phyloP scores from a whole-genome alignment of 2,329 filamentous ascomycete species.

The Elsinoe australis region DNA sequence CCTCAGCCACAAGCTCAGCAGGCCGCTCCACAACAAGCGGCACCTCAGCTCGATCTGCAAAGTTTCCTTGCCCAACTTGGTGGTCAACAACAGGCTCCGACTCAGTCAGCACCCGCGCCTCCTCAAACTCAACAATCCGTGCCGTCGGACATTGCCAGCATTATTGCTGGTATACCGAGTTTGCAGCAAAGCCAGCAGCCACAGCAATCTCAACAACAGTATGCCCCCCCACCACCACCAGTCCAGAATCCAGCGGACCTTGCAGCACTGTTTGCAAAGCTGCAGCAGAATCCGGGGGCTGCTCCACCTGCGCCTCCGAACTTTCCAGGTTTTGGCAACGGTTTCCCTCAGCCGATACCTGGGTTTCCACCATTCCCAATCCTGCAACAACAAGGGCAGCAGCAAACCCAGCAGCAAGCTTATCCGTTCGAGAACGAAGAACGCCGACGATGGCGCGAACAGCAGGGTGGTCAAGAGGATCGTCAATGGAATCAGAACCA shows the following conservation, averaged over 20 bases:
- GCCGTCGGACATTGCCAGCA: conserved; percentile 16
- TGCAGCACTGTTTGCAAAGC: conserved; percentile 20
- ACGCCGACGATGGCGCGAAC: conserved; percentile 32
- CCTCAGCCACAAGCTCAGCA: too few species aligned
- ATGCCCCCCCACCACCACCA: conserved; percentile 12
- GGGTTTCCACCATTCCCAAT: conserved; percentile 3
- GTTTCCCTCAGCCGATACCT: conserved; percentile 12
- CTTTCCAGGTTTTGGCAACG: conserved; percentile 16
- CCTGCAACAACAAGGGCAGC: conserved; percentile 18
- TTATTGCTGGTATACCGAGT: background rate
- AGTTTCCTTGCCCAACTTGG: too few species aligned
- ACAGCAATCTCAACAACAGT: conserved; percentile 16
- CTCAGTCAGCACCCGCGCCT: background rate
- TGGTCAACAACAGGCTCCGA: background rate
- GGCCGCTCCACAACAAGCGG: too few species aligned
- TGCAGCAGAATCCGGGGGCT: conserved; percentile 15
- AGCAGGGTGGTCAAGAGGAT: conserved; percentile 23
- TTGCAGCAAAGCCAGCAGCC: conserved; percentile 20
- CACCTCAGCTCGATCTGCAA: background rate
- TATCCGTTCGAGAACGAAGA: conserved; percentile 28
- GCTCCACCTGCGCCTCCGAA: conserved; percentile 20
- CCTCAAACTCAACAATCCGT: conserved; percentile 20
- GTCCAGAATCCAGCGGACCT: conserved; percentile 13
- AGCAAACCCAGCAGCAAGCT: conserved; percentile 21
- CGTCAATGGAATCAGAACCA: conserved; percentile 18